phyloP scores from a whole-genome alignment of 805 yeast species.

The Myxozyma neotropica region DNA sequence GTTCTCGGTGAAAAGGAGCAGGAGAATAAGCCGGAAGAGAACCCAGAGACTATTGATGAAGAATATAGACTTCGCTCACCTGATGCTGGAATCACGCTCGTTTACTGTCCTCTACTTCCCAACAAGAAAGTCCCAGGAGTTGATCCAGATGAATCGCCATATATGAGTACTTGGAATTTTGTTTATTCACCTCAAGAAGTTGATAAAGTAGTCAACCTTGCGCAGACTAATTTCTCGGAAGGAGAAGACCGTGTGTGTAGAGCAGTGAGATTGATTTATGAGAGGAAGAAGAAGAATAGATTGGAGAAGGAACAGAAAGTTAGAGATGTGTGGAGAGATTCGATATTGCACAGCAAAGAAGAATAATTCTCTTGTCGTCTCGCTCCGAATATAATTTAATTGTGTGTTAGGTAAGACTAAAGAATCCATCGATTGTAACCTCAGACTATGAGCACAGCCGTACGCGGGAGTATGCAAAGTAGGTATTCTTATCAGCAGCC shows the following conservation, averaged over 20 bases:
- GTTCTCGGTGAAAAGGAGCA: not conserved
- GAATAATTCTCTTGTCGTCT: no score
- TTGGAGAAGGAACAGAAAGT: slow-evolving; percentile 4
- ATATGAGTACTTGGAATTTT: slow-evolving; percentile 38
- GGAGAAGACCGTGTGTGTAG: slow-evolving; percentile 31
- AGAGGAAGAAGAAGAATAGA: slow-evolving; percentile 26
- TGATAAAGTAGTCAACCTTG: slow-evolving; percentile 31
- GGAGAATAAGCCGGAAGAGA: not conserved
- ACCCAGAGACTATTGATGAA: slow-evolving; percentile 4
- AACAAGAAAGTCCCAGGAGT: slow-evolving; percentile 32
- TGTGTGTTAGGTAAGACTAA: no score
- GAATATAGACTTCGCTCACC: slow-evolving; percentile 11
- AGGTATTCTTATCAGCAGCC: no score
- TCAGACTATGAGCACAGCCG: no score
- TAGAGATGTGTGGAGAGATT: slow-evolving; percentile 3
- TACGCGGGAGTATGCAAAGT: no score
- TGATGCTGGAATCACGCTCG: slow-evolving; percentile 32
- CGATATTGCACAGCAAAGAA: slow-evolving; percentile 2
- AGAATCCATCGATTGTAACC: no score
- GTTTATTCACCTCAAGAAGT: slow-evolving; percentile 35
- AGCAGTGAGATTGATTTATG: slow-evolving; percentile 33
- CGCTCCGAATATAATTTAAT: no score
- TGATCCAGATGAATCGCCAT: slow-evolving; percentile 34
- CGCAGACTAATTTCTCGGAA: slow-evolving; percentile 29
- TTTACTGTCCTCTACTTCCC: slow-evolving; percentile 36